Conservation (phyloP, 139 green algal species). For the Tetraselmis striata region DNA sequence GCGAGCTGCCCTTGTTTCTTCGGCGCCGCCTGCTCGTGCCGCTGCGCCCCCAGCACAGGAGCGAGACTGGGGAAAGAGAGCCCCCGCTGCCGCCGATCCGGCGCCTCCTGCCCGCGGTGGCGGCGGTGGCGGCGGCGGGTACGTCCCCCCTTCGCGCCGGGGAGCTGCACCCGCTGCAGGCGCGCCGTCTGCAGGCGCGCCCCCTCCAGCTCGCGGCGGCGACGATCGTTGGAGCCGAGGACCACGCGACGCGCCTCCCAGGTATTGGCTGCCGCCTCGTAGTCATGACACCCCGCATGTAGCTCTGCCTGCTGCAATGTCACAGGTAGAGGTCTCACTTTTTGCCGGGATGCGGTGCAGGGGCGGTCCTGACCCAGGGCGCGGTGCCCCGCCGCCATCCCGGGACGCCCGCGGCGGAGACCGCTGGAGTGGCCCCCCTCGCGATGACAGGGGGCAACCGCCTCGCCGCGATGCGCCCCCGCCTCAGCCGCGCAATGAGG, state of each 20-base stretch:
- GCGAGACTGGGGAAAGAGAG: not conserved
- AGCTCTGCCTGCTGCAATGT: no score
- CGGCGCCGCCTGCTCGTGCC: not conserved
- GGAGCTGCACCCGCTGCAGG: no score
- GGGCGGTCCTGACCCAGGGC: no score
- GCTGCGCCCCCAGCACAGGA: not conserved
- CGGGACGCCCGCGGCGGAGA: not conserved
- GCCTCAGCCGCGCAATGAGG: not conserved
- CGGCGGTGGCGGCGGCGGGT: conserved; percentile 1
- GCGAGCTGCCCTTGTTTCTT: not conserved
- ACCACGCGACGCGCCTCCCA: not conserved
- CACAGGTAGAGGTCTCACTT: no score
- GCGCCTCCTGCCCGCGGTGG: no score
- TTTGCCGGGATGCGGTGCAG: no score
- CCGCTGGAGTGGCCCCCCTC: not conserved
- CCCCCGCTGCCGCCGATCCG: not conserved
- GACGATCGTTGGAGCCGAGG: not conserved
- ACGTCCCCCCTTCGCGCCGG: not conserved
- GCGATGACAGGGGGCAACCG: not conserved
- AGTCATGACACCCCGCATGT: no score
- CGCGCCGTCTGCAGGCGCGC: no score
- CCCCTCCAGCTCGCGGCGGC: no score
- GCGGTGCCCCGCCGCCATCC: no score
- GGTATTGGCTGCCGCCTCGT: no score
- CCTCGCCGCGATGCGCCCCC: not conserved